Evolutionary conservation across 2,329 filamentous ascomycete species (phyloP), one percentile per base, ranked within the genome.

Genomic region (Curvularia spicifera): DNA sequence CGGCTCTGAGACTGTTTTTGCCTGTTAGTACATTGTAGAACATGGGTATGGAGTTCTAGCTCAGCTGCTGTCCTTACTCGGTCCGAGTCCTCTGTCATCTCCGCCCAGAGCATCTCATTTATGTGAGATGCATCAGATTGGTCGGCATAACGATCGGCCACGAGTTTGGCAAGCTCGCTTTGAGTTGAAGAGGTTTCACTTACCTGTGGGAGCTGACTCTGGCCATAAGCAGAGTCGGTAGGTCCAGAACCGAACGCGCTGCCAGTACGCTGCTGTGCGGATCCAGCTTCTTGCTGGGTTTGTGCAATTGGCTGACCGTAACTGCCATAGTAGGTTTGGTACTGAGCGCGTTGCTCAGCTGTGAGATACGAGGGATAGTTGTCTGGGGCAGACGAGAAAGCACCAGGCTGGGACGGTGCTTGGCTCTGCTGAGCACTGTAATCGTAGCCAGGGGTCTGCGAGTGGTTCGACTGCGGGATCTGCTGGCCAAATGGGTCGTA

Each of bases 351-450:
- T 64, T 92, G 83, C 64, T 88, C 91, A 35, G 89, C 85, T 3
- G 90, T 91, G 77, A 96, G 96, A 80, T 96, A 97, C 56, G 89
- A 89, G 20, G 90, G 89, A 78, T 91, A 96, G 65, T 96, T 92
- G 75, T 83, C 86, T 13, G 89, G 89, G 20, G 88, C 89, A 52
- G 91, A 91, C 68, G 88, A 91, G 78, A 90, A 90, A 31, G 85
- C 85, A 48, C 84, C 88, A 69, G 84, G 86, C 61, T 85, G 84
- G 67, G 87, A 85, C 55, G 84, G 84, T 43, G 76, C 79, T 64
- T 89, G 89, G 58, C 82, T 79, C 48, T 79, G 76, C 22, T 83
- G 80, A 52, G 81, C 71, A 39, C 78, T 76, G 64, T 82, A 83
- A 51, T 83, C 81, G 66, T 78, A 83, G 52, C 79, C 78, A 57